Percentiles rank a stretch among this genome's conserved stretches.
Conservation (phyloP, 345 rosid species). For the Ailanthus altissimus region DNA sequence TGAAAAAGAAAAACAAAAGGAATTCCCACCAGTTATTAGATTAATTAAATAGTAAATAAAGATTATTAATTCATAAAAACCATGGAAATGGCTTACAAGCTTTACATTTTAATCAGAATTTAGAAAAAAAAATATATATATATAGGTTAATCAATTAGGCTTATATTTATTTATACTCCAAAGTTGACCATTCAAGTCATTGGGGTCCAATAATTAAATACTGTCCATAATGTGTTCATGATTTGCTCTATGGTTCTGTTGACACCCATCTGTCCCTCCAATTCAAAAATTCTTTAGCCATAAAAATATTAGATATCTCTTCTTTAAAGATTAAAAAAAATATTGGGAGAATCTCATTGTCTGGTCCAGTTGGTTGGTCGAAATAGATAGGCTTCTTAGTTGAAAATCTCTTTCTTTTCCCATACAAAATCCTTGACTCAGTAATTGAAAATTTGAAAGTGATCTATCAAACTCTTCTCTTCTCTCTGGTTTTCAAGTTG, state of each 20-base stretch:
- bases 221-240: background rate
- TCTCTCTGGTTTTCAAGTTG: background rate
- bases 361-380: background rate
- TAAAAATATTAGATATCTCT: background rate
- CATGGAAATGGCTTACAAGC: background rate
- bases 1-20: background rate
- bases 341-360: background rate
- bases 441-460: slow-evolving; percentile 1
- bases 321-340: background rate
- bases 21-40: background rate
- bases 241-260: background rate
- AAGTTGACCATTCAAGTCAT: background rate
- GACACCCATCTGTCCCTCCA: background rate
- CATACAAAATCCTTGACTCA: background rate
- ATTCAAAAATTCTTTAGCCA: background rate
- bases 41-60: too few species aligned
- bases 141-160: background rate
- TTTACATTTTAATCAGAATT: too few species aligned
- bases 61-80: too few species aligned
- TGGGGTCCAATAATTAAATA: background rate
- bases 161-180: too few species aligned
- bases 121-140: too few species aligned
- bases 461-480: too few species aligned
- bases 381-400: background rate
- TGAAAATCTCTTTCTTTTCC: background rate